Conservation (phyloP, 805 yeast genomes). For the Limtongia smithiae region DNA sequence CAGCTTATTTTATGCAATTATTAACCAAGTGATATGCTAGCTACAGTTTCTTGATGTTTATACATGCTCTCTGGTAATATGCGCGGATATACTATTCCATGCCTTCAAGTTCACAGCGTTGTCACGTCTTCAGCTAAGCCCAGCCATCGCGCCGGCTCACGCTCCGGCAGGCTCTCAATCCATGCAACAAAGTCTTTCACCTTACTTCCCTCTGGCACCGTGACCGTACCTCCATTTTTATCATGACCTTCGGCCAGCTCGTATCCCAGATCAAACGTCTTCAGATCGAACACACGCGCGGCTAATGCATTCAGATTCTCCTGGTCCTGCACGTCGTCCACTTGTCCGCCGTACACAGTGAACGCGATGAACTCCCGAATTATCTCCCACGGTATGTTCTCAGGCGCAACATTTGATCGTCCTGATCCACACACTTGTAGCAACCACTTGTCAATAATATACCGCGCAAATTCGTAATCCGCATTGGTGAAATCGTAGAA, state of each 20-base stretch:
- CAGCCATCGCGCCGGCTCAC: constrained; percentile 52
- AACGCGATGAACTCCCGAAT: constrained; percentile 49
- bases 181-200: constrained; percentile 43
- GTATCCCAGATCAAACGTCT: constrained; percentile 42
- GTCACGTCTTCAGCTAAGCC: constrained; percentile 44
- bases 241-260: constrained; percentile 35
- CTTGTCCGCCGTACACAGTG: constrained; percentile 56
- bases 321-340: constrained; percentile 32
- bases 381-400: constrained; percentile 52
- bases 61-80: not conserved
- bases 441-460: constrained; percentile 46
- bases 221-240: constrained; percentile 30
- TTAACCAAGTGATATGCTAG: no score
- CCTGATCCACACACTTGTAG: constrained; percentile 28
- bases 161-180: constrained; percentile 53
- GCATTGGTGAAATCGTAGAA: constrained; percentile 67
- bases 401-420: constrained; percentile 44
- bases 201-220: constrained; percentile 49
- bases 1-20: no score
- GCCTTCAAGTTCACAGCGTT: not conserved
- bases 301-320: constrained; percentile 25
- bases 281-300: constrained; percentile 13
- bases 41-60: no score
- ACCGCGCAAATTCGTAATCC: constrained; percentile 56
- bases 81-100: not conserved